Base-by-base conservation (phyloP, 179 eudicot genomes). In the Silene coronaria region DNA sequence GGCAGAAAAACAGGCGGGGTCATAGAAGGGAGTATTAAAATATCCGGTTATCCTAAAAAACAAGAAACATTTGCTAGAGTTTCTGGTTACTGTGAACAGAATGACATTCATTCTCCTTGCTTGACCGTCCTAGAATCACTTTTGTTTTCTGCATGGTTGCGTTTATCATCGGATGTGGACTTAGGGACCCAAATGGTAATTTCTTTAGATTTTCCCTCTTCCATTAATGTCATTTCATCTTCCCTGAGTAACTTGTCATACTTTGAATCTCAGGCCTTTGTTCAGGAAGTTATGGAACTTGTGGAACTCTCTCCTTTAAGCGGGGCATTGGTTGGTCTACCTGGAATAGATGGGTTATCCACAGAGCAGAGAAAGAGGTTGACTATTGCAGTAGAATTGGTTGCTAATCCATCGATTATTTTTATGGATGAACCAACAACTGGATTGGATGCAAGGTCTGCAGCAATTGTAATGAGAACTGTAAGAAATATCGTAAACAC, bases 381-480 rank as follows among this genome's bases (percentile, higher is more conserved):
- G 71, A 93, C 98, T 14, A 93, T 93, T 59, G 98, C 97, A 62
- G 93, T 93, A 79, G 98, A 93, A 79, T 85, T 93, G 78, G 98
- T 93, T 70, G 97, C 97, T 61, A 93, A 93, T 80, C 98, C 98
- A 21, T 93, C 98, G 14, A 91, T 93, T 63, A 90, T 93, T 26
- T 93, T 93, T 77, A 93, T 93, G 98, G 98, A 93, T 78, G 98
- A 93, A 75, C 98, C 98, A 68, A 93, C 98, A n/a, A 91, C 97
- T 32, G 98, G 98, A 22, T 82, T 93, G 76, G 98, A 93, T 86
- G 98, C 98, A 60, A 86, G 98, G 79, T 82, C 98, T 77, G 98
- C 98, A 30, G 98, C 98, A 51, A 93, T 93, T 80, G 98, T 93
- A 57, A 93, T 93, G 98, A 91, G 97, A 79, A 93, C 98, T 42